These are phyloP conservation scores for Sequoia sempervirens DNA, from an alignment of 75 land plant genomes.

Conservation along the genomic window DNA sequence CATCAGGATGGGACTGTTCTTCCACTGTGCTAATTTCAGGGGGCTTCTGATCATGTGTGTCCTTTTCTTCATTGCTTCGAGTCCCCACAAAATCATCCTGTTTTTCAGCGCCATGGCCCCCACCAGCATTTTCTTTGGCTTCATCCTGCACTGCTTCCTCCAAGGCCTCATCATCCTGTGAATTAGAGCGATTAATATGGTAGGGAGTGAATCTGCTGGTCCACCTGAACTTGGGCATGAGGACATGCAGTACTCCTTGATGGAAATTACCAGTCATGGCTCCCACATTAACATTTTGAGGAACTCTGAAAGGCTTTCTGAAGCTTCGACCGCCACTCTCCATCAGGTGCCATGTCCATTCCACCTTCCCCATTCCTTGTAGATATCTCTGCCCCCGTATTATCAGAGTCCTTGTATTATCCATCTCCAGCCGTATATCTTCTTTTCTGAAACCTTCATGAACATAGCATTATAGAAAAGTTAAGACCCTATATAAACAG, in stretches of 20 bases:
- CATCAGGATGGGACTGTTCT: background rate
- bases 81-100: background rate
- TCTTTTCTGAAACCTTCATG: constrained; percentile 1
- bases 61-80: background rate
- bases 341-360: constrained; percentile 8
- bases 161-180: background rate
- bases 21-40: background rate
- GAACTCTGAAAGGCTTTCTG: constrained; percentile 8
- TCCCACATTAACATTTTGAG: background rate
- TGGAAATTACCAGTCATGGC: background rate
- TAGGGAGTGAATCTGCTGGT: constrained; percentile 4
- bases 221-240: constrained; percentile 8
- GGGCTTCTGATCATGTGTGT: background rate
- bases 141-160: background rate
- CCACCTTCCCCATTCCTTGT: constrained; percentile 5
- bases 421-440: constrained; percentile 1
- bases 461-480: no score
- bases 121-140: background rate
- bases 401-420: background rate
- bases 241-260: constrained; percentile 3
- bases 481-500: no score
- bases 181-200: background rate
- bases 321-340: background rate
- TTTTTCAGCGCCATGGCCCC: no score
- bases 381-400: background rate